Percentiles rank a stretch among this genome's conserved stretches.
phyloP scores from a whole-genome alignment of 768 basidiomycete species.

The Boletus barrowsii region DNA sequence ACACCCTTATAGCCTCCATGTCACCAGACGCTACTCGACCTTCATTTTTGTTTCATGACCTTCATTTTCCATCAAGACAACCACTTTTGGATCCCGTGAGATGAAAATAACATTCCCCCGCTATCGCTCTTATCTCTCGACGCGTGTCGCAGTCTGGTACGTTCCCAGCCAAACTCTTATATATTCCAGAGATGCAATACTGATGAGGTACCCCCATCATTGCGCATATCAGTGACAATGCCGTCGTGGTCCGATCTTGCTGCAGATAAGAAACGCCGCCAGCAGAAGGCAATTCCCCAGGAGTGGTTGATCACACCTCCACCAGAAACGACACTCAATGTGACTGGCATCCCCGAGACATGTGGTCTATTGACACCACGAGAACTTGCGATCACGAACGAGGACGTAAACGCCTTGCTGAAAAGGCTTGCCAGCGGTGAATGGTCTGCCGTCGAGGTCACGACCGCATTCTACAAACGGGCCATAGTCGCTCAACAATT shows the following conservation, averaged over 20 bases:
- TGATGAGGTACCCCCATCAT: not conserved
- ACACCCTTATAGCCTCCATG: no score
- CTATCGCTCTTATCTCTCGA: conserved; percentile 5
- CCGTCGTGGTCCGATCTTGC: conserved; percentile 50
- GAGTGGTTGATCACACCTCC: conserved; percentile 60
- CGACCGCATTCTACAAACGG: conserved; percentile 70
- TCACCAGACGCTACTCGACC: no score
- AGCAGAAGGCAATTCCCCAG: conserved; percentile 55
- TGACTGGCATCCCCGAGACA: conserved; percentile 50
- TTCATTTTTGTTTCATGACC: no score
- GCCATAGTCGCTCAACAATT: conserved; percentile 75
- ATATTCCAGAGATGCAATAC: conserved; percentile 3
- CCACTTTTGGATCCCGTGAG: no score
- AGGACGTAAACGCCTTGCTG: conserved; percentile 45
- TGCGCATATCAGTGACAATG: conserved; percentile 1
- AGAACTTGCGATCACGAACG: conserved; percentile 62
- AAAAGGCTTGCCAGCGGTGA: conserved; percentile 49
- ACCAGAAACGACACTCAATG: conserved; percentile 47
- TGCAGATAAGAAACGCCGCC: conserved; percentile 51
- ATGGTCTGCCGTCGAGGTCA: conserved; percentile 68
- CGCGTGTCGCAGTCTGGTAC: not conserved
- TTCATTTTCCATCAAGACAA: no score
- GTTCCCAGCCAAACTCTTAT: conserved; percentile 6
- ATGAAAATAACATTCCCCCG: no score
- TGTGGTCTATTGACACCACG: conserved; percentile 54